Percentiles rank a stretch among this genome's conserved stretches.
Conservation (phyloP, 768 basidiomycete genomes). For the Hericium alpestre region DNA sequence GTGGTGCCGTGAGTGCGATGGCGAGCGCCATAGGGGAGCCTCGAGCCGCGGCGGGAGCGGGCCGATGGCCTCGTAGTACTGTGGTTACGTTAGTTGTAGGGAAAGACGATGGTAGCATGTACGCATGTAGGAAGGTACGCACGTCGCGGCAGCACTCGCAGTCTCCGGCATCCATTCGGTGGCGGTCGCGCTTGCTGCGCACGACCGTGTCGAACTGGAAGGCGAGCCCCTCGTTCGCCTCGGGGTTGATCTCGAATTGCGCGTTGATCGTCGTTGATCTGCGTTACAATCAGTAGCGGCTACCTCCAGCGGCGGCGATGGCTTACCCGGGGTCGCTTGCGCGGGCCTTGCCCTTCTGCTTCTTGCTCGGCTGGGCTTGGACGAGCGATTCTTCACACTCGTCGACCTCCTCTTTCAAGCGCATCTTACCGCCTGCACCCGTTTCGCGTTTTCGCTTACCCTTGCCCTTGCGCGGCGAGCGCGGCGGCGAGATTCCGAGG, state of each 20-base stretch:
- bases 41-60: conserved; percentile 56
- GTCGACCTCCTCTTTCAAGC: too few species aligned
- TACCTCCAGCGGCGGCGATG: too few species aligned
- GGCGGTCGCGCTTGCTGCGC: conserved; percentile 51
- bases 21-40: conserved; percentile 69
- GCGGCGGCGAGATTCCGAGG: too few species aligned
- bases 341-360: not conserved
- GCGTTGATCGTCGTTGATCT: conserved; percentile 4
- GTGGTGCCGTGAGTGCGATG: conserved; percentile 17
- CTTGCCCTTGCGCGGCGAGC: not conserved
- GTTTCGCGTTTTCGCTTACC: not conserved
- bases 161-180: conserved; percentile 60
- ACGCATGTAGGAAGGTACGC: conserved; percentile 14
- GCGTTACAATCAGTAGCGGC: not conserved
- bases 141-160: conserved; percentile 80
- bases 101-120: not conserved
- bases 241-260: conserved; percentile 53
- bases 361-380: too few species aligned
- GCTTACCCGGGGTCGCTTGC: not conserved
- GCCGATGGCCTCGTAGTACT: conserved; percentile 78
- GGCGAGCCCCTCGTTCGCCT: conserved; percentile 50
- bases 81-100: not conserved
- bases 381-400: too few species aligned
- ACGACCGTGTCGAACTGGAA: conserved; percentile 75
- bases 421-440: too few species aligned